Conservation (phyloP, 139 green algal genomes). For the Chlorella sp. region DNA sequence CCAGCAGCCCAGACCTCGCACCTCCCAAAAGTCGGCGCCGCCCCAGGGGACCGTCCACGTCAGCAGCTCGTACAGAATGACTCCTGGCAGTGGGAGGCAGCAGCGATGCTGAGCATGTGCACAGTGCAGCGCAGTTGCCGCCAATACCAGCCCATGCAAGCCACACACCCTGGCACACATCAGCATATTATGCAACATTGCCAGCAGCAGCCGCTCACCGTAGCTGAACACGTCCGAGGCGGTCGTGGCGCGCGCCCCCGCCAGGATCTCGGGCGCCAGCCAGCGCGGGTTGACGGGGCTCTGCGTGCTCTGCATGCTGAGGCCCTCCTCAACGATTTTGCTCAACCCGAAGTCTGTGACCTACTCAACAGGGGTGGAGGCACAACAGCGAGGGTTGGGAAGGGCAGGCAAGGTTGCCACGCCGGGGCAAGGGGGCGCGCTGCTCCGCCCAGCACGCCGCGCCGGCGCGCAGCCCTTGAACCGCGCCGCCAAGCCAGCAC, state of each 20-base stretch:
- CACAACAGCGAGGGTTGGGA: too few relatives aligned
- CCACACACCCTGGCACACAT: too few relatives aligned
- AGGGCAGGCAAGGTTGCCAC: too few relatives aligned
- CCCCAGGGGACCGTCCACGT: constrained; percentile 12
- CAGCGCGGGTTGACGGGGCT: constrained; percentile 23
- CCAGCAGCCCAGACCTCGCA: not conserved
- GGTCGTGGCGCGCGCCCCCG: not conserved
- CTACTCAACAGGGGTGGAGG: not conserved
- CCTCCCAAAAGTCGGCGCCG: constrained; percentile 4
- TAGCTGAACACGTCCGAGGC: not conserved
- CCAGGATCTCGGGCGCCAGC: constrained; percentile 28
- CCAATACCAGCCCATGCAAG: too few relatives aligned
- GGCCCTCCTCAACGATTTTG: not conserved
- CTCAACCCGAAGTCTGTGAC: constrained; percentile 15
- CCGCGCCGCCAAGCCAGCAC: too few relatives aligned
- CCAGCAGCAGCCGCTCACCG: not conserved
- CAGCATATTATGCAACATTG: too few relatives aligned
- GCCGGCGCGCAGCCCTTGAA: too few relatives aligned
- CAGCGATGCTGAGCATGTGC: too few relatives aligned
- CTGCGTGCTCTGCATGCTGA: not conserved
- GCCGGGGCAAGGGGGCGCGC: too few relatives aligned
- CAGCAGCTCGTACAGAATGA: constrained; percentile 6
- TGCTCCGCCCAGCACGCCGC: too few relatives aligned
- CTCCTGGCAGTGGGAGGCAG: too few relatives aligned
- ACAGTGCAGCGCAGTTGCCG: too few relatives aligned